phyloP scores from a whole-genome alignment of 2,329 filamentous ascomycete genomes.

The Trichoderma sp. region DNA sequence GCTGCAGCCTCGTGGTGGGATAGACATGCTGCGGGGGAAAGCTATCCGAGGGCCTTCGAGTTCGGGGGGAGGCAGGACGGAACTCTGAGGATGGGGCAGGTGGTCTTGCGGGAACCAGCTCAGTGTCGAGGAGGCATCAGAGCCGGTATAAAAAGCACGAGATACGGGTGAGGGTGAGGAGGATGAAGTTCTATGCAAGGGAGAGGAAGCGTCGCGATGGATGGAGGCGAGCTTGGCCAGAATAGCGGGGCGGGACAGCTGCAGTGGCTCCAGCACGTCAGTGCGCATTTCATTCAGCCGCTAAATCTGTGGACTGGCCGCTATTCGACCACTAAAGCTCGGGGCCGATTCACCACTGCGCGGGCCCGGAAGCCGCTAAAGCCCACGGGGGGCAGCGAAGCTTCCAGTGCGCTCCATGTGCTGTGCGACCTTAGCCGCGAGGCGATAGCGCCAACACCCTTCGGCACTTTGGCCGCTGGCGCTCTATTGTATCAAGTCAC shows the following conservation, averaged over 20 bases:
- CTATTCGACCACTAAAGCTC: not conserved
- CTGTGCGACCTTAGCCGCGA: not conserved
- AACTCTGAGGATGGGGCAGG: not conserved
- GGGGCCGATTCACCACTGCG: not conserved
- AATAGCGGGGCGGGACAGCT: not conserved
- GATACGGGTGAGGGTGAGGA: not conserved
- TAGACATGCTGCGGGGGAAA: slow-evolving; percentile 23
- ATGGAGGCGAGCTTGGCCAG: not conserved
- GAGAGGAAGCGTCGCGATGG: not conserved
- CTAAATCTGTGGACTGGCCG: not conserved
- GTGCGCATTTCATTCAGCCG: not conserved
- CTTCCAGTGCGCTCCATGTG: not conserved
- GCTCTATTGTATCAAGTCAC: too few relatives aligned
- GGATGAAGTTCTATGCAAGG: not conserved
- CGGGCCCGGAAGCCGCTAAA: not conserved
- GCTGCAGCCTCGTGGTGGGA: slow-evolving; percentile 21
- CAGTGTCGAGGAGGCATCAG: not conserved
- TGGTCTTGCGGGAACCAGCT: not conserved
- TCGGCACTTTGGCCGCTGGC: not conserved
- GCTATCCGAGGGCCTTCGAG: not conserved
- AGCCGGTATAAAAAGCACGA: not conserved
- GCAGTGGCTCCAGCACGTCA: slow-evolving; percentile 10
- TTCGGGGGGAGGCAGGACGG: not conserved
- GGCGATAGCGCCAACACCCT: not conserved
- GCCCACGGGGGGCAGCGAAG: not conserved